Conservation (phyloP, 2,329 filamentous ascomycete genomes). For the Fusarium foetens region DNA sequence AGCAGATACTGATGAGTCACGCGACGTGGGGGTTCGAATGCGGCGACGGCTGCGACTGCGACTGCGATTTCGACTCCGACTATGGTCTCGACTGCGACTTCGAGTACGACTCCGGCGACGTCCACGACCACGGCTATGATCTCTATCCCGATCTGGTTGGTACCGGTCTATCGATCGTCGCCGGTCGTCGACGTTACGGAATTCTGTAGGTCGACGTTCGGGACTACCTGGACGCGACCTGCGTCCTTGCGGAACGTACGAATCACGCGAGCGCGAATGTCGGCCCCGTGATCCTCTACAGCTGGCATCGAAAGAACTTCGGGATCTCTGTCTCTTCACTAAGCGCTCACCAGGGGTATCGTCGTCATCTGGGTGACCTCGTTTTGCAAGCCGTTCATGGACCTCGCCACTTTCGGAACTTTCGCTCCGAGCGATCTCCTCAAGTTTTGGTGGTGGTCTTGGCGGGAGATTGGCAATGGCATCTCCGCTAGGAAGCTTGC, state of each 20-base stretch:
- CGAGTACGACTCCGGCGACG: conserved; percentile 5
- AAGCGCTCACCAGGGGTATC: conserved; percentile 26
- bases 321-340: conserved; percentile 37
- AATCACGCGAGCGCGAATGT: conserved; percentile 4
- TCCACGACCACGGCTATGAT: conserved; percentile 4
- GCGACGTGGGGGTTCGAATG: conserved; percentile 43
- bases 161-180: conserved; percentile 31
- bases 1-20: conserved; percentile 46
- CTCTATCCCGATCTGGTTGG: conserved; percentile 28
- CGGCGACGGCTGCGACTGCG: conserved; percentile 11
- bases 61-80: conserved; percentile 14
- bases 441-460: not conserved
- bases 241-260: conserved; percentile 17
- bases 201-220: conserved; percentile 13
- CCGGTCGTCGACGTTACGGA: conserved; percentile 14
- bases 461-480: conserved; percentile 25
- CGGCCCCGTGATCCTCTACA: conserved; percentile 15
- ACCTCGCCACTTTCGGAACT: conserved; percentile 34
- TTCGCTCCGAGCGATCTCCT: conserved; percentile 18
- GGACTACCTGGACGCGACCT: conserved; percentile 28
- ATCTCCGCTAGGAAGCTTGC: conserved; percentile 38
- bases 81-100: conserved; percentile 6
- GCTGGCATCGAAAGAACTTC: conserved; percentile 13
- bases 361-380: conserved; percentile 26
- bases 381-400: conserved; percentile 26